Conservation (phyloP, 768 basidiomycete species). For the Suillus bovinus region DNA sequence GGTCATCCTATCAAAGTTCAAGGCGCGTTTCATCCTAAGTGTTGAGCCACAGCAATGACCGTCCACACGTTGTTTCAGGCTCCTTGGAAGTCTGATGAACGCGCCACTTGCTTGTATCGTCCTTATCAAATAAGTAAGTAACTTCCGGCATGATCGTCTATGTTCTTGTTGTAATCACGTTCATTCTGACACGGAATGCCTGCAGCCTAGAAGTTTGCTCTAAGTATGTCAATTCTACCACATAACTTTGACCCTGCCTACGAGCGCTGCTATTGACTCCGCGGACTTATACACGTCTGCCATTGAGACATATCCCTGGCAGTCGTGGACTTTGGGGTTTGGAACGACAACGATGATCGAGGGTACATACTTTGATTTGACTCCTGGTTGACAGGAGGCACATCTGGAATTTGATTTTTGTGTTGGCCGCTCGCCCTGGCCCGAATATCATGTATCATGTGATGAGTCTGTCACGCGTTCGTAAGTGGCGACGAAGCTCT, state of each 20-base stretch:
- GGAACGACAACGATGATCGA: background rate
- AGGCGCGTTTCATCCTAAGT: background rate
- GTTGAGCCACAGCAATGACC: background rate
- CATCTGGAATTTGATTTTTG: background rate
- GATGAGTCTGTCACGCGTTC: background rate
- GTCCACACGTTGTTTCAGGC: background rate
- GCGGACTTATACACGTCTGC: background rate
- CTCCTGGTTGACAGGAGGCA: background rate
- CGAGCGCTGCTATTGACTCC: background rate
- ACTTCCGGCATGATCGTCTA: background rate
- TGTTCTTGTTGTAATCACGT: conserved; percentile 5
- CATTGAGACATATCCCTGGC: background rate
- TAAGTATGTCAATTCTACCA: background rate
- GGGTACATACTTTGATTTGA: background rate
- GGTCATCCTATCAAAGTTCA: background rate
- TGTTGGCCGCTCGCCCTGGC: background rate
- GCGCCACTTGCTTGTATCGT: background rate
- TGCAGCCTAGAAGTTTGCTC: background rate
- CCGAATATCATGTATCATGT: background rate
- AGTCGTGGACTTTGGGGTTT: background rate
- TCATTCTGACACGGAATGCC: background rate
- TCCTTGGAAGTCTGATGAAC: background rate
- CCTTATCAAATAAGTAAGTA: background rate
- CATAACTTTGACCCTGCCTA: conserved; percentile 4
- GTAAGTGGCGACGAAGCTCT: conserved; percentile 4